Evolutionary conservation across 176 grass and related monocot species (phyloP).

Genomic region (Metroxylon sagu): DNA sequence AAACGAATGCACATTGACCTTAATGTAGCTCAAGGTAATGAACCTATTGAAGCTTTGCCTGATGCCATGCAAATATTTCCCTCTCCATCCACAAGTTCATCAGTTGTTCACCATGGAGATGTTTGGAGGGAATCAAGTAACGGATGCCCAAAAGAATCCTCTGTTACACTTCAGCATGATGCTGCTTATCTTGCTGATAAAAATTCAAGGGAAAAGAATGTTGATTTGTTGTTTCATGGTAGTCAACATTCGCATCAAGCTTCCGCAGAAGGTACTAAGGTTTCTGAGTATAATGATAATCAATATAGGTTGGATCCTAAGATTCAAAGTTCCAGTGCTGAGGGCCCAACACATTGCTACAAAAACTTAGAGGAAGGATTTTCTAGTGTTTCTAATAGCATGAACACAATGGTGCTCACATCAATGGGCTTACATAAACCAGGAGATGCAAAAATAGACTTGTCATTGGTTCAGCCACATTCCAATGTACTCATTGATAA

Average conservation of each 20-base stretch:
- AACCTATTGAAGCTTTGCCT: slow-evolving; percentile 11
- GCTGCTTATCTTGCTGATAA: slow-evolving; percentile 16
- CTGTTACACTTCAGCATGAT: slow-evolving; percentile 20
- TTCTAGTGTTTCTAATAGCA: slow-evolving; percentile 1
- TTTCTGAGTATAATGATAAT: slow-evolving; percentile 6
- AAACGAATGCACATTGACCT: slow-evolving; percentile 56
- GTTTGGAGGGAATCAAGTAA: slow-evolving; percentile 27
- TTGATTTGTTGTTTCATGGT: slow-evolving; percentile 14
- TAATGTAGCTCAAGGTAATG: slow-evolving; percentile 68
- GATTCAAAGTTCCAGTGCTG: not conserved
- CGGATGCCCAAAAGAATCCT: slow-evolving; percentile 45
- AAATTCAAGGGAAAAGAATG: slow-evolving; percentile 18
- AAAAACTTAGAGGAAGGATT: slow-evolving; percentile 1
- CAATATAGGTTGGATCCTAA: not conserved
- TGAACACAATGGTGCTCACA: not conserved
- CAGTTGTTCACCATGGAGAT: slow-evolving; percentile 18
- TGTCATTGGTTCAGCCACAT: not conserved
- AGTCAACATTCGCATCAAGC: slow-evolving; percentile 14
- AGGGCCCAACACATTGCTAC: not conserved
- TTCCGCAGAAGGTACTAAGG: slow-evolving; percentile 12
- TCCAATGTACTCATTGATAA: slow-evolving; percentile 10
- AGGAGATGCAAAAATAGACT: not conserved
- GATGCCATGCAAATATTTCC: slow-evolving; percentile 12
- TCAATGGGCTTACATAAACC: slow-evolving; percentile 20
- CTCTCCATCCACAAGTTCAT: slow-evolving; percentile 29